Evolutionary conservation across 257 asterid genomes (phyloP), one percentile per base, ranked within the genome.

Genomic region (Salvia hispanica): DNA sequence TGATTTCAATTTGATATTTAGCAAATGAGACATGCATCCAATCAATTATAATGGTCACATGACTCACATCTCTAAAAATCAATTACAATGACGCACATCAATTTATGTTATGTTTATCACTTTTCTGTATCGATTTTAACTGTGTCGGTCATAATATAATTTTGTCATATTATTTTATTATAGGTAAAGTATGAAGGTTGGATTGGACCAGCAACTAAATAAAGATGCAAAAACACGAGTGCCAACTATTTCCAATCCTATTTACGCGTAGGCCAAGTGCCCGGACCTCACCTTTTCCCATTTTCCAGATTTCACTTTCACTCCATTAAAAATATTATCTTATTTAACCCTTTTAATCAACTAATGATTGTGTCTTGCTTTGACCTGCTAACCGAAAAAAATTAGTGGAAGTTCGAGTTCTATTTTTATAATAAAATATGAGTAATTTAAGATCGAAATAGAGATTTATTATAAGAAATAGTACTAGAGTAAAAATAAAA

Each of bases 221-320:
- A 18, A 25, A 4, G 67, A 25, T 16, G 9, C 14, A 31, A 58
- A 18, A 3, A 54, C 59, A 45, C 43, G 68, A 69, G 39, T 14
- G 62, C 72, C 75, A 69, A 39, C 56, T 39, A 18, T 69, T 64
- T 13, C 76, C 69, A 58, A 51, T 50, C 69, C 66, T 51, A 51
- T 33, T 42, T 42, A 53, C 72, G 40, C 52, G 67, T 34, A 12
- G 1, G 46, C 8, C 31, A 50, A 51, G 6, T 16, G 9, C 10
- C 40, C 12, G 18, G 69, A 44, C 44, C 55, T 47, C 54, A 8
- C 46, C 40, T 42, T 25, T 9, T 40, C 31, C 16, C 18, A 37
- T 34, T 45, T 40, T 64, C 25, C 47, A 70, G 18, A 28, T 64
- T 63, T 55, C 66, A 34, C 16, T 64, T 9, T 51, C 33, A 34